Base-by-base conservation (phyloP, 2,329 filamentous ascomycete species). In the Botrytis tulipae region DNA sequence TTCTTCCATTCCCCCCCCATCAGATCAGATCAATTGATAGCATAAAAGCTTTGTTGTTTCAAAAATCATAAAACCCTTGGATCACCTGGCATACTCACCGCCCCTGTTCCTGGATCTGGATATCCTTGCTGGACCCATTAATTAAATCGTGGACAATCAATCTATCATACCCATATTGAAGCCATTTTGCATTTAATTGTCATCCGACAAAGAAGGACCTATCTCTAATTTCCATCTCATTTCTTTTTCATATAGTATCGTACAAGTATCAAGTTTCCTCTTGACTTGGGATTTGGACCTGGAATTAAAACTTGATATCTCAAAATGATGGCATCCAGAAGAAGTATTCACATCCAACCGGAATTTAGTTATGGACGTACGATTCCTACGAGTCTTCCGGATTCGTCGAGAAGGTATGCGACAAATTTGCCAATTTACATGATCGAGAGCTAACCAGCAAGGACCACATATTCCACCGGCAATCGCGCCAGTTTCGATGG, bases 281-380 rank as follows among this genome's bases (percentile, higher is more conserved):
- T 54, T 51, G 57, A 65, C 59, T 60, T 37, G 12, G 37, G 35
- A 61, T 40, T 68, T 29, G 37, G 35, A 46, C 59, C 35, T 60
- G 22, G n/a, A 54, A 29, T 54, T 29, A 29, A 51, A 35, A 60
- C 62, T 48, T 37, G 62, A 48, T 16, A 32, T 57, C 40, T 72
- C 62, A 72, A 72, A 48, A 80, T 79, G 76, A 81, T 81, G 78
- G 77, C 80, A 57, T 76, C 79, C 72, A 80, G 79, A 80, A 78
- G 80, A 75, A 80, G 78, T 73, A 71, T 78, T 71, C 76, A 77
- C 72, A 75, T 79, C 73, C 80, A 80, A 75, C 79, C 78, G 71
- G 80, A 81, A 70, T 80, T 77, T 75, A 75, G 74, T 75, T 79
- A 79, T 75, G 77, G 75, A 74, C 76, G 76, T 44, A 73, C 77